Base-by-base conservation (phyloP, 257 asterid genomes). In the Datura wrightii region DNA sequence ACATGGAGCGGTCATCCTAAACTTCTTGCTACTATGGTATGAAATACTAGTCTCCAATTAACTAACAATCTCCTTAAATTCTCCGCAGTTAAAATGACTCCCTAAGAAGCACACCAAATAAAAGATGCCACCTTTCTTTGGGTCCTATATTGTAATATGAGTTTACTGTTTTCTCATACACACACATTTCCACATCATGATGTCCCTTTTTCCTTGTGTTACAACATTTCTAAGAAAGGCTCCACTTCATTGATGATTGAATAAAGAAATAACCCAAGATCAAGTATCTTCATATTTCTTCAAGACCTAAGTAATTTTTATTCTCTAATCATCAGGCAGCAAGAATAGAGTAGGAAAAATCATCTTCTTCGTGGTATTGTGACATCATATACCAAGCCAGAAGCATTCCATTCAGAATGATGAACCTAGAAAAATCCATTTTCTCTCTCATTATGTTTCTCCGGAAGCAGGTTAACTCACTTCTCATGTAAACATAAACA, bases 181-280 rank as follows among this genome's bases (percentile, higher is more conserved):
- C 14, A 34, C 34, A 65, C 19, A 65, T 63, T 31, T 65, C 19
- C 46, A 65, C 42, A 65, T 13, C 46, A 36, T 65, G n/a, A 36
- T 36, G 19, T 65, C 46, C 41, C 46, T 34, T 55, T 65, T 13
- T 44, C 72, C 72, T 13, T 65, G 46, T 34, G 10, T 24, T 13
- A 65, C 72, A 67, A 37, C 52, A 67, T 67, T 67, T 37, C 50
- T 67, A 67, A 37, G 76, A 15, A 67, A 37, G 76, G 14, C 15
- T 67, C 7, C 24, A 67, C 7, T 14, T 37, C 52, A 39, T 4
- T 0, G 34, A 67, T 16, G 18, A 67, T 7, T 8, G 2, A 37
- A 42, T 15, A 39, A 44, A 6, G n/a, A 34, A 65, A 34, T 65
- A 65, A 65, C 14, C 72, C 13, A 67, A 15, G 31, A 3, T 67